Base-by-base conservation (phyloP, 441 rosid species). In the Mallotus japonicus region DNA sequence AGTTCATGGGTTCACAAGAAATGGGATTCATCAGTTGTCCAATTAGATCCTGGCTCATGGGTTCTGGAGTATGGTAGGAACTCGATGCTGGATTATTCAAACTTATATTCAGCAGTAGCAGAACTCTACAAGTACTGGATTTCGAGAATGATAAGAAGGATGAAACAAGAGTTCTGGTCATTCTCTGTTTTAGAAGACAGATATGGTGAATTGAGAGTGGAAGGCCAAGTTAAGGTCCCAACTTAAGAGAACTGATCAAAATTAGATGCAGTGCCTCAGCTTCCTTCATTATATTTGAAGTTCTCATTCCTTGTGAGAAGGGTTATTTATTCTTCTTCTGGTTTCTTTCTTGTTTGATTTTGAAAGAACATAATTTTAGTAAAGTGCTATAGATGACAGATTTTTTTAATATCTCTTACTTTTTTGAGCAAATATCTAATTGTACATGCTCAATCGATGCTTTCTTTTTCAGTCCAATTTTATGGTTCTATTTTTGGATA, bases 21-120 rank as follows among this genome's bases (percentile, higher is more conserved):
- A 81, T 89, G 88, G 93, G 69, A 82, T 62, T 76, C 87, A 32
- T 83, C 96, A 0, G 81, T 81, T 32, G 78, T 91, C 70, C 97
- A 92, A 32, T 73, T 91, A 62, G 95, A 91, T 82, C 90, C 91
- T 19, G 86, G 83, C 54, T 89, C 98, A 37, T 85, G 95, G 94
- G 66, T 95, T 78, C 84, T 95, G 58, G 97, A 92, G 87, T 91
- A 95, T 44, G 61, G 73, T 9, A 71, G 75, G 66, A 88, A 86
- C 81, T 81, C 85, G 17, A 73, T 82, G 28, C 67, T 85, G 69
- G 89, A 88, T 42, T 72, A 81, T 51, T 79, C 87, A 13, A 83
- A 90, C 47, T 67, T 91, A 65, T 69, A 84, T 74, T 75, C 89
- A 51, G 65, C 83, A 42, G 62, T 79, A 20, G n/a, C 80, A 67